Evolutionary conservation across 176 grass and related monocot genomes (phyloP).

Genomic region (Aegilops tauschii): DNA sequence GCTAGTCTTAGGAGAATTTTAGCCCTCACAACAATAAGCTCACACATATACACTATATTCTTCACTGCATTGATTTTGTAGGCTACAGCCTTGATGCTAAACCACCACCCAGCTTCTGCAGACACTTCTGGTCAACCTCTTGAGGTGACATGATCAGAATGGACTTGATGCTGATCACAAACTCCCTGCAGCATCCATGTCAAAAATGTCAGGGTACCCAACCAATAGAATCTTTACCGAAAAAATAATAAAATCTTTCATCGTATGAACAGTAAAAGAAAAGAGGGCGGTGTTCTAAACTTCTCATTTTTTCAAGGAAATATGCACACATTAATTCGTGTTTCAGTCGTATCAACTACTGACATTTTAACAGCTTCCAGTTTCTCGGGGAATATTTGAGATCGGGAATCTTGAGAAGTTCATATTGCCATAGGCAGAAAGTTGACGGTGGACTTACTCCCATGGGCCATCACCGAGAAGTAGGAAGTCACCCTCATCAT

Average conservation of each 20-base stretch:
- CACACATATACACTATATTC: slow-evolving; percentile 19
- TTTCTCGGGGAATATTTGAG: background rate
- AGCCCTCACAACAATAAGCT: slow-evolving; percentile 20
- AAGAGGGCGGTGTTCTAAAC: background rate
- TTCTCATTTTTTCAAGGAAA: too few species aligned
- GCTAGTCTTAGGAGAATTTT: slow-evolving; percentile 23
- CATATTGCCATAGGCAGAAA: background rate
- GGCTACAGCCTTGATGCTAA: slow-evolving; percentile 11
- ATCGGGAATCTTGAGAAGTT: background rate
- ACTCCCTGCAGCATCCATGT: slow-evolving; percentile 62
- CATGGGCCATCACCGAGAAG: slow-evolving; percentile 92
- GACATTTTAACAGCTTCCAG: too few species aligned
- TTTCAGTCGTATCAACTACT: background rate
- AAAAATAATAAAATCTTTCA: background rate
- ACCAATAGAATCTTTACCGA: background rate
- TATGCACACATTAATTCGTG: background rate
- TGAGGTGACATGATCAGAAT: slow-evolving; percentile 91
- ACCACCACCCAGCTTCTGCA: slow-evolving; percentile 49
- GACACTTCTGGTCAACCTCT: slow-evolving; percentile 43
- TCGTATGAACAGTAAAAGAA: background rate
- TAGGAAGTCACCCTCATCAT: slow-evolving; percentile 90
- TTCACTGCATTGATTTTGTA: background rate
- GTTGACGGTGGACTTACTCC: slow-evolving; percentile 67
- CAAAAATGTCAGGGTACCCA: slow-evolving; percentile 2
- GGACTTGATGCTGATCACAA: slow-evolving; percentile 80